phyloP scores from a whole-genome alignment of 2,329 filamentous ascomycete genomes.

The Exophiala lecanii-corni region DNA sequence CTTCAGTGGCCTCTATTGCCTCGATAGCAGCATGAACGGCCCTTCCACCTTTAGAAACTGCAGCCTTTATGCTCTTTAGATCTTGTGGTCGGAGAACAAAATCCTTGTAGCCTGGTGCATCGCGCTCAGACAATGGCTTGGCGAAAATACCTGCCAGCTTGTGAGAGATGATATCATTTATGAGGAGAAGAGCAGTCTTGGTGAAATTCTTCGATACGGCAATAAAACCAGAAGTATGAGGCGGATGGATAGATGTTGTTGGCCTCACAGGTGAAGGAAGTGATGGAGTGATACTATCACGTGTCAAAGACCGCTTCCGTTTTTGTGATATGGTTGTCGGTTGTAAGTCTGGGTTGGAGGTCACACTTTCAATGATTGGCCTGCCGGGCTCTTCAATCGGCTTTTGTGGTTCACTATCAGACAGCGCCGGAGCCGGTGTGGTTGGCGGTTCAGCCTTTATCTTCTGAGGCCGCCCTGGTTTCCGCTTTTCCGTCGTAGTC shows the following conservation, averaged over 20 bases:
- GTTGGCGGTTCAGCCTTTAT: conserved; percentile 29
- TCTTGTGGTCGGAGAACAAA: conserved; percentile 72
- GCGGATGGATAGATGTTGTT: conserved; percentile 26
- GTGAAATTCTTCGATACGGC: conserved; percentile 47
- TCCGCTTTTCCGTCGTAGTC: conserved; percentile 16
- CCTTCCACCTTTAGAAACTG: conserved; percentile 52
- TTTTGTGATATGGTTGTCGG: conserved; percentile 26
- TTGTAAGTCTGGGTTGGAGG: conserved; percentile 7
- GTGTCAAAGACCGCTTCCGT: conserved; percentile 39
- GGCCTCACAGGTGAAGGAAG: conserved; percentile 10
- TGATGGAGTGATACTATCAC: conserved; percentile 19
- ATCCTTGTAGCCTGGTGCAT: conserved; percentile 70
- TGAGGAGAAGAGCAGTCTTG: conserved; percentile 65
- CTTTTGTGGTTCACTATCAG: conserved; percentile 31
- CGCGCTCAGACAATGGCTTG: conserved; percentile 66
- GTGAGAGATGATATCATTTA: conserved; percentile 73
- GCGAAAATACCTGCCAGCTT: conserved; percentile 76
- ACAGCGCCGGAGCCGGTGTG: conserved; percentile 33
- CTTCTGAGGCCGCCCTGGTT: conserved; percentile 16
- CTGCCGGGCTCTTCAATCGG: conserved; percentile 30
- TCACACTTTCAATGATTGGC: conserved; percentile 8
- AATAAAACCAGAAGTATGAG: conserved; percentile 33
- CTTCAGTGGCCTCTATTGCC: conserved; percentile 14
- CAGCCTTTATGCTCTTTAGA: conserved; percentile 70
- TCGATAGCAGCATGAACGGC: conserved; percentile 42